A percentile compares a stretch with the other conserved stretches of the same genome.
These are phyloP conservation scores for Acacia pycnantha DNA, from an alignment of 331 rosid genomes.

Conservation along the genomic window DNA sequence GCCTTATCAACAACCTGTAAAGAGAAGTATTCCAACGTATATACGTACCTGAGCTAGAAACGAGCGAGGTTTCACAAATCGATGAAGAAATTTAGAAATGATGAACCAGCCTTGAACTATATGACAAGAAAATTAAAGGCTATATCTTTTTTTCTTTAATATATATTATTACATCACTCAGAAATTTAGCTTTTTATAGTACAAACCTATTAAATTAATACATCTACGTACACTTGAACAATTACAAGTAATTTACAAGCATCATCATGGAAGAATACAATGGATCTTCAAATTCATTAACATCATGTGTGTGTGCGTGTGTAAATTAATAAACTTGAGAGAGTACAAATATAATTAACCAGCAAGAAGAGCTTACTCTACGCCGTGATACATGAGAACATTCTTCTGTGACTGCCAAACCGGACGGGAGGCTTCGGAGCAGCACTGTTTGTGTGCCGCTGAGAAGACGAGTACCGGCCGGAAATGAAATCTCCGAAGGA, in stretches of 20 bases:
- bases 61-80: not conserved
- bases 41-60: not conserved
- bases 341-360: not conserved
- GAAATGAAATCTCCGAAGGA: conserved; percentile 22
- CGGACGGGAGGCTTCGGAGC: conserved; percentile 20
- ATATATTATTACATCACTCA: not conserved
- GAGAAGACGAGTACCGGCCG: conserved; percentile 12
- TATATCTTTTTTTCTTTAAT: not conserved
- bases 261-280: not conserved
- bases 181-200: not conserved
- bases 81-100: not conserved
- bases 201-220: not conserved
- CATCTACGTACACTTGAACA: not conserved
- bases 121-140: not conserved
- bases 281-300: not conserved
- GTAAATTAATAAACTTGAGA: not conserved
- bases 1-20: too few relatives aligned
- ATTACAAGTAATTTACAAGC: not conserved
- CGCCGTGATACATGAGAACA: conserved; percentile 23
- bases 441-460: not conserved
- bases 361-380: not conserved
- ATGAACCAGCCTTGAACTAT: not conserved
- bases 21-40: not conserved
- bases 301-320: not conserved
- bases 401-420: conserved; percentile 26